Evolutionary conservation across 805 yeast genomes (phyloP), one percentile per base, ranked within the genome.

Genomic region (Candida easanensis): DNA sequence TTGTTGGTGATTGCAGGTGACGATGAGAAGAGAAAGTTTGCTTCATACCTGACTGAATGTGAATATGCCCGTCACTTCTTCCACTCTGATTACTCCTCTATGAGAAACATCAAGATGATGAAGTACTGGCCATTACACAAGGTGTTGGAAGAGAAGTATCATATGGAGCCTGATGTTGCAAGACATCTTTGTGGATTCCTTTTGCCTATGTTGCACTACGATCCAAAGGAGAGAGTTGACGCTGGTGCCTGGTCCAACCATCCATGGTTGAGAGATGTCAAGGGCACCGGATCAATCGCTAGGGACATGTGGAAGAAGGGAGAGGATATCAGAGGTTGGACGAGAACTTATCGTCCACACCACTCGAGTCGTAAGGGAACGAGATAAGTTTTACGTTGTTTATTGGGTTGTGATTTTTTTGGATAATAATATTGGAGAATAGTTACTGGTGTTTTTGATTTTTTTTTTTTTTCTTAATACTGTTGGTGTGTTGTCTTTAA

Each of bases 121-220:
- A 83, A 84, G 61, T 88, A 81, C 26, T 88, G 96, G 96, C 76
- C 81, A 3, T 70, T 88, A 50, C 68, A 71, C 41, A 79, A 76
- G 44, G 95, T 88, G 3, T 68, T 88, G 36, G 68, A 69, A 38
- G 89, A 88, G 52, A 88, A 88, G 65, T 88, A 88, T 60, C 80
- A 80, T 46, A 77, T 82, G 58, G 64, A 76, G 21, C 71, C 70
- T 30, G 64, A 68, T 9, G 81, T 79, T 36, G 82, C 91, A 7
- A 45, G 49, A 27, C 68, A 73, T 30, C 59, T 77, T 15, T 53
- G 71, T 4, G 75, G 70, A 44, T 76, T 81, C 45, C 63, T 81
- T 30, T 52, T 65, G 36, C 69, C 75, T 42, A 76, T 82, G 68
- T 64, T 81, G 36, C 65, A 63, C 37, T 69, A 71, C 51, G 70